Base-by-base conservation (phyloP, 2,329 filamentous ascomycete genomes). In the Didymella exigua region DNA sequence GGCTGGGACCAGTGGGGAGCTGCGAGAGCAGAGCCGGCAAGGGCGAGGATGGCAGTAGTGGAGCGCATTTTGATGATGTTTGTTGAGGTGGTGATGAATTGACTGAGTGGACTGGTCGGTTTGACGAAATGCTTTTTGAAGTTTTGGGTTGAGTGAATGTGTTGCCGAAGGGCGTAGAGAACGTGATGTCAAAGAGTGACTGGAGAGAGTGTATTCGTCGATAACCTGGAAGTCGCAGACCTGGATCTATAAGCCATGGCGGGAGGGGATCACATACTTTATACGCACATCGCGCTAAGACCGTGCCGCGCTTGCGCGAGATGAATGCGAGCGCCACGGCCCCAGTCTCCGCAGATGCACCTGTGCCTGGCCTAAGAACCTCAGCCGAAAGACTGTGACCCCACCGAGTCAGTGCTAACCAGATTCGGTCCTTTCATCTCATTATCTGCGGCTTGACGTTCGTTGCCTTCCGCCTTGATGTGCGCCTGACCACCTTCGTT, bases 151-250 rank as follows among this genome's bases (percentile, higher is more conserved):
- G 47, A 59, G 63, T 58, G 68, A 67, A 58, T 53, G 65, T 61
- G 42, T 45, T 65, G 66, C 67, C 67, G 61, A 62, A 64, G 60
- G 67, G 65, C 63, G 62, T 68, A 70, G 67, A 49, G 68, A 70
- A 56, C 58, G 68, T 69, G 64, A 37, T 63, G 61, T 67, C 63
- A 70, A 63, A 64, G 61, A 69, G 55, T 69, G 67, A 71, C 66
- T 60, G 54, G 55, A 62, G 60, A 55, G 64, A 69, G 64, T 63
- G 66, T 57, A 53, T 49, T 57, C 49, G 54, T 57, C 54, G 63
- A 66, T 60, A 68, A 69, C 65, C 68, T 70, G 66, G 67, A 69
- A 70, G 68, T 71, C 69, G 65, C 69, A 71, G 66, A 70, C 68
- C 68, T 70, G 66, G 48, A 59, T 60, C 50, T 38, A 47, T 50